Base-by-base conservation (phyloP, 1,284 basidiomycete species). In the Rhodotorula sp. region DNA sequence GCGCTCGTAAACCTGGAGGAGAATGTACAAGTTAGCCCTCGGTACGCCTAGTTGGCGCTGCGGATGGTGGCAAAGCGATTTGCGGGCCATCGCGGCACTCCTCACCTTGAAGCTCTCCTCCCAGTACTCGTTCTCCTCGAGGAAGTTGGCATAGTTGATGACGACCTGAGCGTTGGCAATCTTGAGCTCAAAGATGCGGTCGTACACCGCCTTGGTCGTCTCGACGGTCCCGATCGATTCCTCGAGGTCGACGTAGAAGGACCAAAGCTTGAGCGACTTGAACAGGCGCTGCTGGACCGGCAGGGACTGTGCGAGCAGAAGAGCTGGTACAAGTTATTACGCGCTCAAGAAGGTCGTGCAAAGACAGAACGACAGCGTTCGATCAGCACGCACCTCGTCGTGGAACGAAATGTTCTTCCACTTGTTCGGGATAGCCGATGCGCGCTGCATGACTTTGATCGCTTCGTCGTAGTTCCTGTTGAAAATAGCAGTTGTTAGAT, bases 261-360 rank as follows among this genome's bases (percentile, higher is more conserved):
- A 95, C 96, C 96, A 99, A 1, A 99, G 86, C 81, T 99, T 99
- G 72, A 99, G 84, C 2, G 94, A 96, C 80, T 99, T 99, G 87
- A 99, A 99, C 55, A 99, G 82, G 22, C 96, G 88, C 5, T 86
- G 84, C 84, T 99, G 96, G 0, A 90, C 90, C 14, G 94, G 84
- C 33, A 99, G 84, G 17, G 88, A 84, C 88, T 93, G 75, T 12
- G 37, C 37, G 37, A 42, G 33, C 33, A 4, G n/a, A 33, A 33
- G 33, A 4, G 8, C 4, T 4, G 8, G 6, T 33, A 5, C 33
- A 7, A 33, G 33, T 33, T 7, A 33, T 33, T 33, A 66, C 10
- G n/a, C 48, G n/a, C 60, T 20, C 18, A 6, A 22, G 6, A 20
- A 18, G 30, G 15, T 14, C 2, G 29, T 37, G 37, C 54, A 4